Base-by-base conservation (phyloP, 768 basidiomycete genomes). In the Strobilomyces dryophilus region DNA sequence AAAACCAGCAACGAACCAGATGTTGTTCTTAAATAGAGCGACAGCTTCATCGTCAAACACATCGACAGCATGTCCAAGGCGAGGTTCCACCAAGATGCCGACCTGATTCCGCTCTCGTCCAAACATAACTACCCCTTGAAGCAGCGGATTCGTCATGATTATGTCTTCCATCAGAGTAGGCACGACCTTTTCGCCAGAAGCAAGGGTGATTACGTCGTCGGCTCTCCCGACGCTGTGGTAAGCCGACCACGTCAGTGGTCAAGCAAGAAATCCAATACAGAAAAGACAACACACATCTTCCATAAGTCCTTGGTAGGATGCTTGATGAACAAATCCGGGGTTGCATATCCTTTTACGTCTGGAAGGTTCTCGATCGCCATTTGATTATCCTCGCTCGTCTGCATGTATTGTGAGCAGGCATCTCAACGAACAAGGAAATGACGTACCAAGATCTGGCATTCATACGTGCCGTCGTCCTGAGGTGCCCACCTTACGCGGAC, bases 251-350 rank as follows among this genome's bases (percentile, higher is more conserved):
- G 29, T 29, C 29, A 29, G 29, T 29, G 31, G 31, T 31, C 6
- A 31, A 31, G 5, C 10, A 31, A 5, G 31, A 5, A 31, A 5
- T n/a, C n/a, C n/a, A n/a, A n/a, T 7, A n/a, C 29, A 18, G 43
- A n/a, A 29, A 29, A 9, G 9, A 29, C 8, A 20, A 40, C 39
- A 8, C 18, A 57, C 56, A 57, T 51, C 24, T 34, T 47, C 56
- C 53, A 57, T 31, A 56, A 24, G n/a, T 39, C 18, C 27, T 72
- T 74, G 0, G 73, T 73, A 0, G 79, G 78, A 55, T 80, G 79
- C 24, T 60, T 69, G 8, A 71, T 52, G 49, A 73, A 76, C 3
- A 80, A 52, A 59, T 79, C 79, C 1, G 71, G 69, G 0, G 74
- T 77, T 0, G 72, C 74, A 45, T 76, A 54, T 2, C 58, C 58